Base-by-base conservation (phyloP, 345 rosid species). In the Hibiscus tridactylites region DNA sequence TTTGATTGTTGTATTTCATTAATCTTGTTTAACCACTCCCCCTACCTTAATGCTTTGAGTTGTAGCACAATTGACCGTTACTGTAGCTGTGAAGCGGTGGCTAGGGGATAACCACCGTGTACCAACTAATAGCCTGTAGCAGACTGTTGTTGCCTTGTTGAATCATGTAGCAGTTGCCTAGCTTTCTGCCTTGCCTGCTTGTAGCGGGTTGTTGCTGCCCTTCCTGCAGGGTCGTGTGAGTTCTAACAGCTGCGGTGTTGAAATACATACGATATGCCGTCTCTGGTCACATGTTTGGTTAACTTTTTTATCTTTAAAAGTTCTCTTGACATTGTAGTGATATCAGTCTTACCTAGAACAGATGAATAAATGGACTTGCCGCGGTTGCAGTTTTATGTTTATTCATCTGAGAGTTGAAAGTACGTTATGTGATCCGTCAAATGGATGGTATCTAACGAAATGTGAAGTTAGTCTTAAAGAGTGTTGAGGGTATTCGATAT, bases 21-120 rank as follows among this genome's bases (percentile, higher is more conserved):
- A 53, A 62, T 63, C 65, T 21, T 35, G 21, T 71, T 72, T 72
- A 74, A 74, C 67, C 65, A 33, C 35, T 31, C 70, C 28, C 68
- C 56, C 77, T 82, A 77, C 83, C 29, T 82, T 74, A 73, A 81
- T 83, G 85, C 81, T 81, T 81, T 75, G 77, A 79, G 84, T 46
- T 80, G 78, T 81, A 76, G 82, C 80, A 66, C 65, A 42, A 61
- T 13, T 73, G 79, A 70, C 73, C 79, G 77, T 81, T 83, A 76
- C 72, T 28, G 83, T 75, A 66, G 86, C 88, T 73, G 86, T 79
- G 88, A 77, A 80, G 85, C 73, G 70, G 78, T 78, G 74, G 82
- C 72, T 47, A 57, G 77, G 61, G 80, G 71, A 58, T 82, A 67
- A 56, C 77, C 72, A 59, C 49, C 76, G 68, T 72, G 77, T 78